These are phyloP conservation scores for Candida sanyaensis DNA, from an alignment of 1,139 yeast species.

Conservation along the genomic window DNA sequence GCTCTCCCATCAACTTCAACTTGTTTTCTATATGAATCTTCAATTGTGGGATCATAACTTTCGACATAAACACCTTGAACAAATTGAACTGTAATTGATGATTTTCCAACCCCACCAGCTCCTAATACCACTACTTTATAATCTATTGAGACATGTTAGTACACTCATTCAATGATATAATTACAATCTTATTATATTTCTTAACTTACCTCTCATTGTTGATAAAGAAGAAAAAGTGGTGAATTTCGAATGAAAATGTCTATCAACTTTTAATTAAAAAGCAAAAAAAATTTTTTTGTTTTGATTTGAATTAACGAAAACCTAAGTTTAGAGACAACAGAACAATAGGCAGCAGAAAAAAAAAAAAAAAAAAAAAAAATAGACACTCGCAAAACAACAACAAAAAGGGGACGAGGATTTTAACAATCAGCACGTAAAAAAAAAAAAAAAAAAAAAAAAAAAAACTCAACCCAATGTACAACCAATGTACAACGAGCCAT, in stretches of 20 bases:
- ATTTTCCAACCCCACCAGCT: conserved; percentile 56
- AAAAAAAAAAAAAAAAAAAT: not conserved
- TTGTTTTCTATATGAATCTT: conserved; percentile 85
- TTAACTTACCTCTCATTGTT: conserved; percentile 14
- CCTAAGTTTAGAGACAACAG: not conserved
- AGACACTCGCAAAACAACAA: not conserved
- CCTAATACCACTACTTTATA: conserved; percentile 53
- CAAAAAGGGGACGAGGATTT: conserved; percentile 1
- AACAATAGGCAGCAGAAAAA: not conserved
- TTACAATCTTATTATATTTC: not conserved
- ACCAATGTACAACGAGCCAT: no score
- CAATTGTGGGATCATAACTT: conserved; percentile 53
- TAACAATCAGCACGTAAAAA: not conserved
- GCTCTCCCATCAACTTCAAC: conserved; percentile 91
- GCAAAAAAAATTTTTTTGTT: not conserved
- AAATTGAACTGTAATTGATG: conserved; percentile 52
- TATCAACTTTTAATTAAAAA: not conserved
- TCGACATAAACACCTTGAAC: conserved; percentile 55
- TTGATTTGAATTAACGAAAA: conserved; percentile 2
- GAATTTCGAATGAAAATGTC: not conserved
- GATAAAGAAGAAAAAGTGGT: not conserved
- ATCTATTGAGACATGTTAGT: conserved; percentile 21
- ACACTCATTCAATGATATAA: not conserved
- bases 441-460: not conserved
- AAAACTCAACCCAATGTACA: not conserved